A percentile compares a stretch with the other conserved stretches of the same genome.
Conservation (phyloP, 2,329 filamentous ascomycete genomes). For the Phialocephala sp. region DNA sequence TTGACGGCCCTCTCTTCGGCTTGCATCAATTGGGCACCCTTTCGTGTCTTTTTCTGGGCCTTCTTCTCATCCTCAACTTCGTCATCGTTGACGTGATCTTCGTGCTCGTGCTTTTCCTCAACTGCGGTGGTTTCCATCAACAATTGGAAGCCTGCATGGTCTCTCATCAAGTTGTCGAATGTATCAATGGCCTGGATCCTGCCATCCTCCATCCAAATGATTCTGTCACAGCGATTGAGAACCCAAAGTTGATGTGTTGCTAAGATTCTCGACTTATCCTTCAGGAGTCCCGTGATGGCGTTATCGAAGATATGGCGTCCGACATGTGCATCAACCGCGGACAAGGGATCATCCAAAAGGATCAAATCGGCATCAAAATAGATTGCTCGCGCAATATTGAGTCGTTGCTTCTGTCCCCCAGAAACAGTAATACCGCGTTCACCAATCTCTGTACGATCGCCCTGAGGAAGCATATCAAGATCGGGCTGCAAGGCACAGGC, state of each 20-base stretch:
- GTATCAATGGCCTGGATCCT: constrained; percentile 85
- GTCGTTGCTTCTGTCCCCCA: constrained; percentile 90
- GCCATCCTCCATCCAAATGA: constrained; percentile 91
- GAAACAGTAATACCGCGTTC: constrained; percentile 95
- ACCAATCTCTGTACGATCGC: constrained; percentile 90
- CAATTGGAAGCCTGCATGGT: constrained; percentile 75
- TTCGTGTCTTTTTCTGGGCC: constrained; percentile 54
- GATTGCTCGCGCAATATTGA: constrained; percentile 88
- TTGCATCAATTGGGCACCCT: constrained; percentile 72
- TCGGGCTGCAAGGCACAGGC: constrained; percentile 84
- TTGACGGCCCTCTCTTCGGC: constrained; percentile 66
- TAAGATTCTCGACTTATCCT: constrained; percentile 86
- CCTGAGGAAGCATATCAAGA: constrained; percentile 89
- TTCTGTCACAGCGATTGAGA: constrained; percentile 85
- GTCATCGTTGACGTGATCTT: constrained; percentile 53
- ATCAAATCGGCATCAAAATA: constrained; percentile 73
- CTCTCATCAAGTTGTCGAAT: constrained; percentile 83
- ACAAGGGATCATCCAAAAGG: constrained; percentile 72
- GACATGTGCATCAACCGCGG: constrained; percentile 73
- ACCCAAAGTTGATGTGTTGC: constrained; percentile 97
- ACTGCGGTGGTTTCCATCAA: constrained; percentile 86
- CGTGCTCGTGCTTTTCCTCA: constrained; percentile 64
- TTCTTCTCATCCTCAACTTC: constrained; percentile 54
- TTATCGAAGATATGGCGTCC: constrained; percentile 87
- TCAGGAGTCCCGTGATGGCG: constrained; percentile 86